Evolutionary conservation across 495 filamentous ascomycete genomes (phyloP).

Genomic region (Aspergillus coremiiformis): DNA sequence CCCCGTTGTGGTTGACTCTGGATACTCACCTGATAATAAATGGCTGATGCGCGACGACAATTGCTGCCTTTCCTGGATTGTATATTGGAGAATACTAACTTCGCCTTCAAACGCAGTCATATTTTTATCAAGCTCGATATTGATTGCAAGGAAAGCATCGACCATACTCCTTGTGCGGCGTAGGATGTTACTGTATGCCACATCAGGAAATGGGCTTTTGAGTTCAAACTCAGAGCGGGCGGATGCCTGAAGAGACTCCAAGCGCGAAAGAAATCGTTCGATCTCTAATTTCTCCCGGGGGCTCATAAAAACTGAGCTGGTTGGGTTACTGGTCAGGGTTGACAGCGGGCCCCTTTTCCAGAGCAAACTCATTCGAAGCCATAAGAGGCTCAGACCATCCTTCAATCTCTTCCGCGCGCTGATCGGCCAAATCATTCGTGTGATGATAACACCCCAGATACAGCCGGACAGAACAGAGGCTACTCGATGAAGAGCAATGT

Average conservation of each 20-base stretch:
- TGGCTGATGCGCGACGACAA: constrained; percentile 84
- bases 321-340: constrained; percentile 49
- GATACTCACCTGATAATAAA: constrained; percentile 64
- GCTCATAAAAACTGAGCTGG: constrained; percentile 62
- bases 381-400: constrained; percentile 74
- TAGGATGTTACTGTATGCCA: constrained; percentile 62
- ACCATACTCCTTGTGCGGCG: constrained; percentile 73
- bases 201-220: constrained; percentile 71
- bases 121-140: constrained; percentile 79
- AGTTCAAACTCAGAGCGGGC: constrained; percentile 79
- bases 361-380: constrained; percentile 89
- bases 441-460: constrained; percentile 87
- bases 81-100: constrained; percentile 67
- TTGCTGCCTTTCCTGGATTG: constrained; percentile 67
- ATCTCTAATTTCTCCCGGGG: constrained; percentile 69
- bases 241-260: constrained; percentile 66
- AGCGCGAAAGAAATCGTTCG: constrained; percentile 51
- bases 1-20: not conserved
- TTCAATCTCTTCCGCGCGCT: constrained; percentile 80
- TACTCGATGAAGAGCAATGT: constrained; percentile 87
- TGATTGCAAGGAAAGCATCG: constrained; percentile 92
- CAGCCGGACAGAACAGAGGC: constrained; percentile 82
- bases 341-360: constrained; percentile 94
- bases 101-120: constrained; percentile 71
- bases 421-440: constrained; percentile 86